phyloP scores from a whole-genome alignment of 768 basidiomycete genomes.

The Boletus reticuloceps region DNA sequence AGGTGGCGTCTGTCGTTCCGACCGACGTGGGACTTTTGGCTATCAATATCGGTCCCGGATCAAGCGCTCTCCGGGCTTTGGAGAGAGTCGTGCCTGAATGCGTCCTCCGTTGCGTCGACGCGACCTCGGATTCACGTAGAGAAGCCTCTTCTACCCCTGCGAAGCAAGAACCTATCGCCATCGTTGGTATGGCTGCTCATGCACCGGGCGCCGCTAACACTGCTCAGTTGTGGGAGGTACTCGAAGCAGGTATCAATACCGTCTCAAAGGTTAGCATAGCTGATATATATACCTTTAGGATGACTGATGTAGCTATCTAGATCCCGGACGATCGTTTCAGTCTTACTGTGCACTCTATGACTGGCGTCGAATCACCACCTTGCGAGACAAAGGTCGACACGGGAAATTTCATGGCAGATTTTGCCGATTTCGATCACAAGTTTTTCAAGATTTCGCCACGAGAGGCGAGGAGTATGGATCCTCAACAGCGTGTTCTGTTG shows the following conservation, averaged over 20 bases:
- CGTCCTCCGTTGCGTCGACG: slow-evolving; percentile 15
- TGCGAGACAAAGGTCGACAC: slow-evolving; percentile 49
- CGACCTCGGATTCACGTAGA: slow-evolving; percentile 5
- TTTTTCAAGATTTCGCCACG: slow-evolving; percentile 75
- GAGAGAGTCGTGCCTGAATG: slow-evolving; percentile 33
- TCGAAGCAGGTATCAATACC: slow-evolving; percentile 56
- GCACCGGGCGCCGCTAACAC: slow-evolving; percentile 48
- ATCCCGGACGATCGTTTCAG: slow-evolving; percentile 61
- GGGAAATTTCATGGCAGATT: slow-evolving; percentile 62
- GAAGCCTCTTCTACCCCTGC: neutral
- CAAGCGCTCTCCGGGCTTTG: slow-evolving; percentile 37
- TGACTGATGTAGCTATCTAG: slow-evolving; percentile 33
- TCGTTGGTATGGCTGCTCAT: slow-evolving; percentile 68
- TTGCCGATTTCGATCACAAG: slow-evolving; percentile 61
- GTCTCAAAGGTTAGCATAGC: slow-evolving; percentile 46
- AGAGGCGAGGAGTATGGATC: slow-evolving; percentile 74
- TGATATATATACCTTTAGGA: neutral
- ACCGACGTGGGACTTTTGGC: slow-evolving; percentile 29
- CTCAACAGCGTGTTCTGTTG: slow-evolving; percentile 68
- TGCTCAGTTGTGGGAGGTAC: slow-evolving; percentile 55
- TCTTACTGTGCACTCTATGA: slow-evolving; percentile 36
- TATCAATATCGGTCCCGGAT: slow-evolving; percentile 52
- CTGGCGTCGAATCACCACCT: slow-evolving; percentile 25
- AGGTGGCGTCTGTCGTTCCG: slow-evolving; percentile 20
- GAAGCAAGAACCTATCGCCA: slow-evolving; percentile 56